phyloP scores from a whole-genome alignment of 768 basidiomycete species.

The Boletales sp. region DNA sequence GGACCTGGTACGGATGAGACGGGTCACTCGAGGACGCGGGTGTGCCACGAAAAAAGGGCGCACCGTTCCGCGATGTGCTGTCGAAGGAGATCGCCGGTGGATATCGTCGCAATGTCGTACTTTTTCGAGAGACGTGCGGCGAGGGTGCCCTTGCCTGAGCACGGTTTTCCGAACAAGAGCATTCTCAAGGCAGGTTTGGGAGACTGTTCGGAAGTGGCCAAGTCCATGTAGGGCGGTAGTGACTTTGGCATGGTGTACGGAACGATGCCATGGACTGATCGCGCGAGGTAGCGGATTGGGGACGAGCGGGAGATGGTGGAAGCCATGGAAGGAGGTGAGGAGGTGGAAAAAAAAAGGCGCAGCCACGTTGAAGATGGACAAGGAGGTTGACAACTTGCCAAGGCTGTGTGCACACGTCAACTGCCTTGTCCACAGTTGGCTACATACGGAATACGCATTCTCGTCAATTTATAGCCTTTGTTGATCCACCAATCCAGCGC shows the following conservation, averaged over 20 bases:
- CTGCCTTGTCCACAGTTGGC: too few species aligned
- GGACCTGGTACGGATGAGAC: constrained; percentile 39
- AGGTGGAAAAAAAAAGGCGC: neutral
- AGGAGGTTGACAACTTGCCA: neutral
- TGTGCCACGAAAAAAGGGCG: constrained; percentile 9
- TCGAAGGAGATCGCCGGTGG: constrained; percentile 81
- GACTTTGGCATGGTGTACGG: constrained; percentile 32
- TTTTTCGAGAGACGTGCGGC: constrained; percentile 66
- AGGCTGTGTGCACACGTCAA: constrained; percentile 7
- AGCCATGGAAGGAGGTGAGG: neutral
- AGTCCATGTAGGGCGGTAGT: constrained; percentile 48
- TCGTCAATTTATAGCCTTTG: too few species aligned
- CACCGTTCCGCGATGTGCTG: constrained; percentile 71
- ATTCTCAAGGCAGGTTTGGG: constrained; percentile 37
- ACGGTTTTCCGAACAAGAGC: constrained; percentile 56
- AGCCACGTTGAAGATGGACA: constrained; percentile 8
- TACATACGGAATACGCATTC: too few species aligned
- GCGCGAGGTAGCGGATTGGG: constrained; percentile 1
- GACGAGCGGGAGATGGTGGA: constrained; percentile 1
- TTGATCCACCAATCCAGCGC: too few species aligned
- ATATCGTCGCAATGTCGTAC: constrained; percentile 70
- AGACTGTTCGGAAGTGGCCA: constrained; percentile 19
- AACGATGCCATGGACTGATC: constrained; percentile 19
- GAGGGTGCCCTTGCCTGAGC: constrained; percentile 82
- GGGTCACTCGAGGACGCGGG: neutral